Percentiles rank a stretch among this genome's conserved stretches.
These are phyloP conservation scores for Xylaria sp. DNA, from an alignment of 2,329 filamentous ascomycete species.

Conservation along the genomic window DNA sequence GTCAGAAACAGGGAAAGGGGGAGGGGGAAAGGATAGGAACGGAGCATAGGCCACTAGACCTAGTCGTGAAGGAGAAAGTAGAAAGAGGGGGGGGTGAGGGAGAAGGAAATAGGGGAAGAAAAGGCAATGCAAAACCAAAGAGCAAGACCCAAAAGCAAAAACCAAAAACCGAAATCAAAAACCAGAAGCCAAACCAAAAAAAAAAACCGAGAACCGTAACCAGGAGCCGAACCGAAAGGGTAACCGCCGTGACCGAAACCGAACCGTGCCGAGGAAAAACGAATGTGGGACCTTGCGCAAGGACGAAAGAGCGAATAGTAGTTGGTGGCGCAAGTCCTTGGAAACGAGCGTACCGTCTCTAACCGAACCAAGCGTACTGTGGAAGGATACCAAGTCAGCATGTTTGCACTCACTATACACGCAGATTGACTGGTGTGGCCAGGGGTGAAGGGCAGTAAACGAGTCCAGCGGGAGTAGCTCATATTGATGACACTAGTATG, in stretches of 20 bases:
- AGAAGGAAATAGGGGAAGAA: neutral
- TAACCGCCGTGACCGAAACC: slow-evolving; percentile 11
- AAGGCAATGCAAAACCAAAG: neutral
- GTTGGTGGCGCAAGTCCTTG: neutral
- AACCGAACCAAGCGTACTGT: slow-evolving; percentile 18
- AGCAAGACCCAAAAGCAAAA: neutral
- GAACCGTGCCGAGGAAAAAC: neutral
- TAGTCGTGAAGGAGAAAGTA: neutral
- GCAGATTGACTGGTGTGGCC: too few species aligned
- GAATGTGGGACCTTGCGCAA: slow-evolving; percentile 1
- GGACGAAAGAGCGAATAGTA: neutral
- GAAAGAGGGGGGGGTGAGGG: neutral
- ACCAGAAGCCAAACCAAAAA: slow-evolving; percentile 2
- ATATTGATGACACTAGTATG: too few species aligned
- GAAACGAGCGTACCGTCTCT: slow-evolving; percentile 7
- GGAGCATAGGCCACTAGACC: neutral
- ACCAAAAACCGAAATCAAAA: neutral
- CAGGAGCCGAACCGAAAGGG: slow-evolving; percentile 12
- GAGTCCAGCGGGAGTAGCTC: neutral
- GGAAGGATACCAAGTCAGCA: neutral
- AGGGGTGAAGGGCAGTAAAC: neutral
- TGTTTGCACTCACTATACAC: neutral
- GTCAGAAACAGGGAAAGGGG: neutral
- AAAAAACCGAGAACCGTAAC: neutral
- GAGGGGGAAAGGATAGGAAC: neutral